Evolutionary conservation across 495 filamentous ascomycete species (phyloP), one percentile per base, ranked within the genome.

Genomic region (Staphylotrichum tortipilum): DNA sequence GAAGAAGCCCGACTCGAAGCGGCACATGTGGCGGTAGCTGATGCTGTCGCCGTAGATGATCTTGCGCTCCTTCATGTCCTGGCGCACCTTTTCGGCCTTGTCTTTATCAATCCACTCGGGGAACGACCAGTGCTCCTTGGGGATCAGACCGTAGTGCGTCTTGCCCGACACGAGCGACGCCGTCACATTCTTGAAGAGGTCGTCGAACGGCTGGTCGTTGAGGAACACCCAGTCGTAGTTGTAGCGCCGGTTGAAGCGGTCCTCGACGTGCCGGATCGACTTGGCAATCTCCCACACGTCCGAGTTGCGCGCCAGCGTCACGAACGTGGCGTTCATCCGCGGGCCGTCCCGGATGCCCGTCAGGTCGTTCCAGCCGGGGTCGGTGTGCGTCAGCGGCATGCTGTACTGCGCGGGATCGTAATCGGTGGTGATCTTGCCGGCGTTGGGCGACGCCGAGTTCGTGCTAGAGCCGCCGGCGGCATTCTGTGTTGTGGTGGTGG

Each of bases 141-240:
- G 78, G 42, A 94, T 92, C 57, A 81, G 69, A 55, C 89, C 94
- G 66, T 95, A 98, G 65, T 86, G 78, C 15, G 92, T 87, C 49
- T 77, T 90, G 22, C 92, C 92, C 14, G 89, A 95, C n/a, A 89
- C 83, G 29, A 98, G 75, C 4, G 87, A 79, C 10, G 80, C 82
- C 14, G 92, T 98, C 48, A 98, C 78, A 60, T 86, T 89, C 69
- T 88, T 97, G 73, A 98, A 98, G 10, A 80, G 78, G 1, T 86
- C 83, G 57, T 95, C 86, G 58, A 98, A 98, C 2, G 88, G 85
- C 62, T 88, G 78, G 63, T 98, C 92, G 66, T 98, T 98, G 54
- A 98, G 68, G 73, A 98, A 98, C 23, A 98, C 94, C 92, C 92
- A 98, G 62, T 97, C 92, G 67, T 98, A 98, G 72, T 96, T 83